Conservation (phyloP, 1,139 yeast species). For the Nakaseomyces nivariensis region DNA sequence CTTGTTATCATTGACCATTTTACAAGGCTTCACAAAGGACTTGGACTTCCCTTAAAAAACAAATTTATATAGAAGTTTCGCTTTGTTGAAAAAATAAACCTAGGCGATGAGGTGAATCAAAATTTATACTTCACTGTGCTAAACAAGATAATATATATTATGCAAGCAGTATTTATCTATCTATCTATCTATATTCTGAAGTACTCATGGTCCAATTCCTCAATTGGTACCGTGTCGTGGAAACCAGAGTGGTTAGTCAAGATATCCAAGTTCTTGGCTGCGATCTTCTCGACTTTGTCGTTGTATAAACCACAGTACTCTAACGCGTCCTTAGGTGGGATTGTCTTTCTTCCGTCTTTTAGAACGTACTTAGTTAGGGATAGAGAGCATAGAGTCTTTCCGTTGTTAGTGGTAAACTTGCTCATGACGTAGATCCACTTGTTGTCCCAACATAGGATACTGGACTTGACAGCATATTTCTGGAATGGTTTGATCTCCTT, state of each 20-base stretch:
- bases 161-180: no score
- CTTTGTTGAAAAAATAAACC: no score
- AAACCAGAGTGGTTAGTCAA: constrained; percentile 23
- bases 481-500: constrained; percentile 65
- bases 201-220: constrained; percentile 12
- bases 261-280: constrained; percentile 30
- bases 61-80: no score
- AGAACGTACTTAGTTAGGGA: constrained; percentile 74
- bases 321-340: constrained; percentile 53
- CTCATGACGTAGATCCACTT: constrained; percentile 76
- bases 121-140: no score
- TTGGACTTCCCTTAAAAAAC: no score
- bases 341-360: constrained; percentile 62
- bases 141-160: no score
- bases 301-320: constrained; percentile 46
- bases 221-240: constrained; percentile 22
- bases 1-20: no score
- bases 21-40: no score
- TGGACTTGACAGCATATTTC: constrained; percentile 44
- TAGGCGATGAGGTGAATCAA: no score
- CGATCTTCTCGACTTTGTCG: constrained; percentile 40
- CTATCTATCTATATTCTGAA: not conserved
- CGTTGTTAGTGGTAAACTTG: constrained; percentile 34
- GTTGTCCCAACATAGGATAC: constrained; percentile 73
- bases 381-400: constrained; percentile 42